A percentile compares a stretch with the other conserved stretches of the same genome.
phyloP scores from a whole-genome alignment of 331 rosid genomes.

The Ulmus americana region DNA sequence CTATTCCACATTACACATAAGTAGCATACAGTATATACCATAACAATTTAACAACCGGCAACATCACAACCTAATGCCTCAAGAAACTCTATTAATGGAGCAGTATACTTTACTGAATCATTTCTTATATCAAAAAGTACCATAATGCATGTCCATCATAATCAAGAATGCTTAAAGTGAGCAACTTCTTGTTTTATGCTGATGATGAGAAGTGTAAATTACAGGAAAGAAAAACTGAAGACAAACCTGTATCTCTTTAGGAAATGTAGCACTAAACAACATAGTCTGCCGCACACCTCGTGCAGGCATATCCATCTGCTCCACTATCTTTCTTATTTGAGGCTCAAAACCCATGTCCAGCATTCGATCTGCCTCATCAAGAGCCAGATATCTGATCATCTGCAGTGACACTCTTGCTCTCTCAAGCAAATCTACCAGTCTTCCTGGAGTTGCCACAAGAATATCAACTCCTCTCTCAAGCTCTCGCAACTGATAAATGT shows the following conservation, averaged over 20 bases:
- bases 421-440: slow-evolving; percentile 84
- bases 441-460: slow-evolving; percentile 89
- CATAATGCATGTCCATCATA: not conserved
- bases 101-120: not conserved
- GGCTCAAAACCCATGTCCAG: slow-evolving; percentile 97
- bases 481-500: slow-evolving; percentile 51
- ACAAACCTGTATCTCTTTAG: slow-evolving; percentile 78
- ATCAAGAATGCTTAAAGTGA: not conserved
- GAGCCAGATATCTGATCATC: slow-evolving; percentile 68
- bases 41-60: no score
- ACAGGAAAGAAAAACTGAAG: slow-evolving; percentile 9
- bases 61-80: not conserved
- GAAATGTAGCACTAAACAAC: slow-evolving; percentile 84
- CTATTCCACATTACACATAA: not conserved
- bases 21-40: not conserved
- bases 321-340: slow-evolving; percentile 79
- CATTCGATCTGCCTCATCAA: slow-evolving; percentile 92
- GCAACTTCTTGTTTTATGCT: no score
- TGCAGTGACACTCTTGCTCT: slow-evolving; percentile 71
- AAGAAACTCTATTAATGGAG: not conserved
- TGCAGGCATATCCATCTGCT: slow-evolving; percentile 87
- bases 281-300: slow-evolving; percentile 67
- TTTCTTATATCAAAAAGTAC: not conserved
- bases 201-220: not conserved
- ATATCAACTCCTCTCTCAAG: slow-evolving; percentile 89